phyloP scores from a whole-genome alignment of 768 basidiomycete genomes.

The Termitomyces sp. region DNA sequence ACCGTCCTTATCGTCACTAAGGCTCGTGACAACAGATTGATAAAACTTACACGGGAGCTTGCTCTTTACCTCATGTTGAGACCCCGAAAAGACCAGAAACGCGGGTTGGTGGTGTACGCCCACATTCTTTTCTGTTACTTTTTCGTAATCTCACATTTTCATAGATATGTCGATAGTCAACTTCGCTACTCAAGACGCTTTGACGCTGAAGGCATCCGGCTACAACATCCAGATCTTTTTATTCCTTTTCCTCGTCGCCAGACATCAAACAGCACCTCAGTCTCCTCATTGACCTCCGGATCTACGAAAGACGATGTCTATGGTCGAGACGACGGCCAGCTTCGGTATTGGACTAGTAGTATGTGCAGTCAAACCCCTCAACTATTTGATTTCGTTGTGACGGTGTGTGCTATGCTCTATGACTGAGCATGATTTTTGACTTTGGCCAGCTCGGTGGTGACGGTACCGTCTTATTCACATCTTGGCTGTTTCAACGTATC shows the following conservation, averaged over 20 bases:
- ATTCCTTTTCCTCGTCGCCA: constrained; percentile 72
- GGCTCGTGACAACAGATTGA: constrained; percentile 94
- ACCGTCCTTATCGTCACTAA: constrained; percentile 95
- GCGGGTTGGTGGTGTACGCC: constrained; percentile 83
- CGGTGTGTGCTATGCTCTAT: constrained; percentile 50
- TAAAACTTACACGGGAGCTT: constrained; percentile 90
- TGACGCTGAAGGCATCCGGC: constrained; percentile 85
- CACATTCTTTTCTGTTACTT: constrained; percentile 4
- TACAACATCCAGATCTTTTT: constrained; percentile 87
- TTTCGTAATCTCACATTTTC: background rate
- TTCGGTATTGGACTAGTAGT: constrained; percentile 95
- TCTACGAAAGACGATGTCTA: constrained; percentile 39
- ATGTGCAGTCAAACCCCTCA: constrained; percentile 93
- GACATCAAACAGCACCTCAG: constrained; percentile 61
- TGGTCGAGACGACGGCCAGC: constrained; percentile 73
- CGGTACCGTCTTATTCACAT: constrained; percentile 97
- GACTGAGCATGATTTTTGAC: background rate
- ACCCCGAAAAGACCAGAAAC: constrained; percentile 52
- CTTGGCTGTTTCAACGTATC: constrained; percentile 97
- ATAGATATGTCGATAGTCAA: constrained; percentile 92
- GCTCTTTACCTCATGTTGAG: constrained; percentile 95
- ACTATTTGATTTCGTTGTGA: constrained; percentile 96
- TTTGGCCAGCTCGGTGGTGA: constrained; percentile 87
- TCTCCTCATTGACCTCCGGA: constrained; percentile 53
- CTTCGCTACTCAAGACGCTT: constrained; percentile 87